These are phyloP conservation scores for Paraconiothyrium brasiliense DNA, from an alignment of 2,329 filamentous ascomycete species.

Conservation along the genomic window DNA sequence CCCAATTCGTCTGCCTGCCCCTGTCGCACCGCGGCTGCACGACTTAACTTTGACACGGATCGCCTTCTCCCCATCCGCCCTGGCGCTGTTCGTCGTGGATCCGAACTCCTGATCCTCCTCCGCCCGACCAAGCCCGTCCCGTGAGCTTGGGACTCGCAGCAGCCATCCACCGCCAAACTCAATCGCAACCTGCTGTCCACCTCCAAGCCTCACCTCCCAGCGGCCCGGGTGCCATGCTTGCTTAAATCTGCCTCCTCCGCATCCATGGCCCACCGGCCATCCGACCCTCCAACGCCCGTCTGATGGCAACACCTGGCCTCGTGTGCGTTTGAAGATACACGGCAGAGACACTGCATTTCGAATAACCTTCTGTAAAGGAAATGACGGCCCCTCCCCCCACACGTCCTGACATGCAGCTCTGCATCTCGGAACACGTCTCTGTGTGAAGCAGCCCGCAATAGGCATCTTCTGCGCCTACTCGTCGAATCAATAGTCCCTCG, in stretches of 20 bases:
- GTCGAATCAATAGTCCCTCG: conserved; percentile 33
- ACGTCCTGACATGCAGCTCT: conserved; percentile 33
- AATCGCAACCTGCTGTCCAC: conserved; percentile 18
- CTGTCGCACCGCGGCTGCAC: conserved; percentile 40
- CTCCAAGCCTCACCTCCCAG: conserved; percentile 41
- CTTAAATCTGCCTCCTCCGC: conserved; percentile 6
- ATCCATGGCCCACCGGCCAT: background rate
- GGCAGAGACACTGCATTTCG: conserved; percentile 29
- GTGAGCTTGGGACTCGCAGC: conserved; percentile 38
- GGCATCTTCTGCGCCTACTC: conserved; percentile 32
- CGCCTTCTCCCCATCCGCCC: conserved; percentile 33
- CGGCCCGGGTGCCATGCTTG: conserved; percentile 10
- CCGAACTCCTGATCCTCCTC: conserved; percentile 37
- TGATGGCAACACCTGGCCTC: background rate
- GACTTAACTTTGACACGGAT: conserved; percentile 40
- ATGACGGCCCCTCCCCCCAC: conserved; percentile 37
- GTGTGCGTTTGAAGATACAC: conserved; percentile 19
- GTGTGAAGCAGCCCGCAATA: conserved; percentile 18
- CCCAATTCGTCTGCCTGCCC: conserved; percentile 25
- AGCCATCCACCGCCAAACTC: conserved; percentile 30
- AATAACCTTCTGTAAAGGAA: conserved; percentile 33
- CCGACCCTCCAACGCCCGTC: conserved; percentile 11
- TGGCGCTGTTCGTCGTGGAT: conserved; percentile 27
- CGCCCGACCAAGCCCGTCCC: conserved; percentile 46
- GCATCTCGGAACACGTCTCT: conserved; percentile 37